Percentiles rank a stretch among this genome's conserved stretches.
These are phyloP conservation scores for Dendryphion nanum DNA, from an alignment of 2,329 filamentous ascomycete genomes.

Conservation along the genomic window DNA sequence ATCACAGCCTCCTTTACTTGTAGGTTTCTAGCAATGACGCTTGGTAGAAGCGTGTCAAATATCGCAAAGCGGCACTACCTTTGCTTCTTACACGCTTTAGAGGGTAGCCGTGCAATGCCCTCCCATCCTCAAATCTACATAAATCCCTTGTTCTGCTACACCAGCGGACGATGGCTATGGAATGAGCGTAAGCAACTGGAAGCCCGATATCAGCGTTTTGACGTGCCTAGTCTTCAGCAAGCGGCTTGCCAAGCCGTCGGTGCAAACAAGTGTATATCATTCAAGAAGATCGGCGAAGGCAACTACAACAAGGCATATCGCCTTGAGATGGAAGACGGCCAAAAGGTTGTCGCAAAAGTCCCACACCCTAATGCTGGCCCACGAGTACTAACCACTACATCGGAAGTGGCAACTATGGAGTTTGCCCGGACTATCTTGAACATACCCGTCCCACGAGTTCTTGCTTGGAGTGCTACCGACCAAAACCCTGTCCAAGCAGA, in stretches of 20 bases:
- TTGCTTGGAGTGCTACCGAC: conserved; percentile 22
- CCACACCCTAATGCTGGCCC: conserved; percentile 26
- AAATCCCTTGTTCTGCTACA: conserved; percentile 20
- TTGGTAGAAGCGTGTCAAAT: conserved; percentile 8
- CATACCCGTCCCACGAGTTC: conserved; percentile 24
- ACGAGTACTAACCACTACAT: conserved; percentile 16
- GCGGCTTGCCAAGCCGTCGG: conserved; percentile 5
- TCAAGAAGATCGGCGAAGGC: conserved; percentile 11
- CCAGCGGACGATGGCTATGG: conserved; percentile 22
- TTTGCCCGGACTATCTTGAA: conserved; percentile 19
- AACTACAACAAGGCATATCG: conserved; percentile 12
- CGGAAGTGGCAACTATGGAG: conserved; percentile 29
- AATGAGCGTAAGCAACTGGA: conserved; percentile 19
- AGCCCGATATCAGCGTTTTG: conserved; percentile 16
- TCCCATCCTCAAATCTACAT: conserved; percentile 6
- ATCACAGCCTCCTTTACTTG: conserved; percentile 3
- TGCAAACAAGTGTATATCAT: conserved; percentile 2
- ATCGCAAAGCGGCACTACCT: conserved; percentile 8
- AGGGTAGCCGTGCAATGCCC: conserved; percentile 5
- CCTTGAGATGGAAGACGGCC: conserved; percentile 9
- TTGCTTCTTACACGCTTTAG: conserved; percentile 11
- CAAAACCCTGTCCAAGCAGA: conserved; percentile 25
- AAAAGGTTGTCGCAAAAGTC: conserved; percentile 23
- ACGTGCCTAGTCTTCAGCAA: conserved; percentile 16
- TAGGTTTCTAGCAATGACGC: conserved; percentile 6